These are phyloP conservation scores for Zarea fungicola DNA, from an alignment of 2,329 filamentous ascomycete genomes.

Conservation along the genomic window DNA sequence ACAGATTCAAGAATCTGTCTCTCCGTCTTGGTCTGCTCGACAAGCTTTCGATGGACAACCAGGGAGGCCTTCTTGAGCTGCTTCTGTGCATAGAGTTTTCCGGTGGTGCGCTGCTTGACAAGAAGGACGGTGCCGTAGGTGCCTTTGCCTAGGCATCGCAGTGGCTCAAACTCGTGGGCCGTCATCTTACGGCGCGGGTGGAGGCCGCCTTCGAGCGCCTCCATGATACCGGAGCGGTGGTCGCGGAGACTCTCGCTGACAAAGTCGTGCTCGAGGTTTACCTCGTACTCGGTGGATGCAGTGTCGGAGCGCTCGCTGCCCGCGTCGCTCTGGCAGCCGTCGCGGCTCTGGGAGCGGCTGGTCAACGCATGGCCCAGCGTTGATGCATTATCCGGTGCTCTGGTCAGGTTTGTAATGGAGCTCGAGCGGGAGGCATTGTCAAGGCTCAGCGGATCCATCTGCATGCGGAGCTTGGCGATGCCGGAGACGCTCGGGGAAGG, in stretches of 20 bases:
- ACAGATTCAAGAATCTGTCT: slow-evolving; percentile 91
- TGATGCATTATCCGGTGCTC: slow-evolving; percentile 25
- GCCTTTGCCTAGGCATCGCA: slow-evolving; percentile 92
- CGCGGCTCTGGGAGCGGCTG: slow-evolving; percentile 49
- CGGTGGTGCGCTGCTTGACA: slow-evolving; percentile 83
- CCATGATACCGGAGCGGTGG: slow-evolving; percentile 29
- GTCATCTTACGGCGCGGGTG: slow-evolving; percentile 74
- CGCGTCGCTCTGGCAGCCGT: slow-evolving; percentile 47
- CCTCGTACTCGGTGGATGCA: slow-evolving; percentile 70
- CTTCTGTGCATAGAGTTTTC: slow-evolving; percentile 92
- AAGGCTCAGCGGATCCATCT: slow-evolving; percentile 73
- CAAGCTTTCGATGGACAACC: slow-evolving; percentile 88
- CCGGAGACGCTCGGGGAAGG: slow-evolving; percentile 59
- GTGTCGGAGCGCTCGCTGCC: slow-evolving; percentile 62
- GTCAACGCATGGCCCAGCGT: slow-evolving; percentile 51
- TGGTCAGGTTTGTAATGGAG: slow-evolving; percentile 51
- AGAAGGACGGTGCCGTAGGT: slow-evolving; percentile 92
- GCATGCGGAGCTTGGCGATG: slow-evolving; percentile 75
- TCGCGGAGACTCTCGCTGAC: slow-evolving; percentile 59
- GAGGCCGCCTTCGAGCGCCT: slow-evolving; percentile 49
- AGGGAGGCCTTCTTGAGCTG: slow-evolving; percentile 97
- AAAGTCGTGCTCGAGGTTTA: slow-evolving; percentile 80
- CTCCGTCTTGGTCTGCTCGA: slow-evolving; percentile 97
- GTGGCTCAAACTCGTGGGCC: slow-evolving; percentile 79
- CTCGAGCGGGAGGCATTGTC: slow-evolving; percentile 50